These are phyloP conservation scores for Trichoderma sp. DNA, from an alignment of 2,329 filamentous ascomycete species.

Conservation along the genomic window DNA sequence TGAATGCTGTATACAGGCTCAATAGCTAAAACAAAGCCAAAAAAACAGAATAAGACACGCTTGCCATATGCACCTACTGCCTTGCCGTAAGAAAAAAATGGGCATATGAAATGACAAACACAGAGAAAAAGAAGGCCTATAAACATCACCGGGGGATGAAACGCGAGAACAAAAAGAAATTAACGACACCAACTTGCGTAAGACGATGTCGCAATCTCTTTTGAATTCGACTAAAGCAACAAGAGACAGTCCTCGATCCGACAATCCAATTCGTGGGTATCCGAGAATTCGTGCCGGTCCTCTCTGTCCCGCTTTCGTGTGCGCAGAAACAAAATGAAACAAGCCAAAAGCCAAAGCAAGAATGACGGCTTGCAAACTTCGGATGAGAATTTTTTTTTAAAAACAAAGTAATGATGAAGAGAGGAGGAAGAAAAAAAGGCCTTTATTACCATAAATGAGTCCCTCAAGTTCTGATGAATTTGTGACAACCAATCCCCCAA, in stretches of 20 bases:
- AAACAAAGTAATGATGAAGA: slow-evolving; percentile 12
- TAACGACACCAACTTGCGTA: not conserved
- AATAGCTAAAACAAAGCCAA: not conserved
- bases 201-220: not conserved
- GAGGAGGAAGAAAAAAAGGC: slow-evolving; percentile 15
- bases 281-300: not conserved
- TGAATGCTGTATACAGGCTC: not conserved
- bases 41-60: not conserved
- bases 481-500: not conserved
- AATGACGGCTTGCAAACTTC: not conserved
- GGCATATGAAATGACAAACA: not conserved
- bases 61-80: not conserved
- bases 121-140: not conserved
- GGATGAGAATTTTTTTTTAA: not conserved
- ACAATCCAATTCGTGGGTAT: slow-evolving; percentile 3
- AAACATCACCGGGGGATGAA: not conserved
- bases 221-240: not conserved
- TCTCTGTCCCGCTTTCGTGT: not conserved
- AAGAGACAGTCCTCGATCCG: not conserved
- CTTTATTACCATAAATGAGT: slow-evolving; percentile 19
- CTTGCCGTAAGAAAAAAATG: not conserved
- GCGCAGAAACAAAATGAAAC: not conserved
- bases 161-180: not conserved
- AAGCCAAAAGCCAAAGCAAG: not conserved
- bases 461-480: not conserved